phyloP scores from a whole-genome alignment of 2,329 filamentous ascomycete genomes.

The Spiromastix sp. region DNA sequence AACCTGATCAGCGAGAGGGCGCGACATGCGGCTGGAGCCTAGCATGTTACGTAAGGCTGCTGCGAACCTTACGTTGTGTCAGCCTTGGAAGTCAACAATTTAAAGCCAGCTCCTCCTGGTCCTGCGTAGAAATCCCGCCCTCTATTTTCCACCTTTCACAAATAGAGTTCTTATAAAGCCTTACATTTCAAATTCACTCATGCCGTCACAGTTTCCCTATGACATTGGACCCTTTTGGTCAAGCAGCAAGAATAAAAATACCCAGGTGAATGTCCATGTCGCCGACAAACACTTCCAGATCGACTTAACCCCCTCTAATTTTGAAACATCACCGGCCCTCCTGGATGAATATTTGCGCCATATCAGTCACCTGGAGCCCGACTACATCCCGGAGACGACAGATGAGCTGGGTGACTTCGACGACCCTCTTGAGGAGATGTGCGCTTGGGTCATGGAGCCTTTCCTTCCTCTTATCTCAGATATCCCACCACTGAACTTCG shows the following conservation, averaged over 20 bases:
- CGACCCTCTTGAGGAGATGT: conserved; percentile 10
- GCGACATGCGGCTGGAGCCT: no score
- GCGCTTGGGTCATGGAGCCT: conserved; percentile 8
- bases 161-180: no score
- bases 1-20: no score
- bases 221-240: conserved; percentile 8
- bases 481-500: conserved; percentile 7
- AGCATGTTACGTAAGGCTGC: no score
- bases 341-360: conserved; percentile 10
- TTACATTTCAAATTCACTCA: no score
- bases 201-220: conserved; percentile 5
- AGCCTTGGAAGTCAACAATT: no score
- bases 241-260: conserved; percentile 8
- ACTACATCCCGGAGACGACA: conserved; percentile 7
- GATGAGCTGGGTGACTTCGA: conserved; percentile 8
- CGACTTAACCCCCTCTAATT: conserved; percentile 8
- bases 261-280: conserved; percentile 11
- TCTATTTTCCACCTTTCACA: no score
- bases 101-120: no score
- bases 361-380: conserved; percentile 9
- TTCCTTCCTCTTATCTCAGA: conserved; percentile 9
- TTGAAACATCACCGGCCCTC: conserved; percentile 8
- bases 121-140: no score
- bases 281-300: conserved; percentile 11
- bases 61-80: no score